Evolutionary conservation across 2,329 filamentous ascomycete genomes (phyloP).

Genomic region (Sarocladium brachiariae): DNA sequence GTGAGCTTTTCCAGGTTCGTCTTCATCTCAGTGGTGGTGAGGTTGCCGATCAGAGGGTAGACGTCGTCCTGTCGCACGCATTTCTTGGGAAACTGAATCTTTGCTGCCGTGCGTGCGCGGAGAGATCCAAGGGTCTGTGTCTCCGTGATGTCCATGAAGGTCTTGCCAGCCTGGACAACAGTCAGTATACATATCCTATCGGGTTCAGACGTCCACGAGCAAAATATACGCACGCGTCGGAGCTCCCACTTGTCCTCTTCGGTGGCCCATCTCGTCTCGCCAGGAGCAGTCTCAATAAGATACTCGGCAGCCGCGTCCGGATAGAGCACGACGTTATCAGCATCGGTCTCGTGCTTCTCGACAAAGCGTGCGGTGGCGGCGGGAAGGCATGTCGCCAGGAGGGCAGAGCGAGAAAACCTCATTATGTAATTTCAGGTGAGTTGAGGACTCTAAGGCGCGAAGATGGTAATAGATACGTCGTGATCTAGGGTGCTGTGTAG

Average conservation of each 20-base stretch:
- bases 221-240: constrained; percentile 65
- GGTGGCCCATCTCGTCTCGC: constrained; percentile 77
- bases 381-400: constrained; percentile 49
- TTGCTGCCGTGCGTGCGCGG: constrained; percentile 22
- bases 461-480: constrained; percentile 3
- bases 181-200: neutral
- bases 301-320: constrained; percentile 39
- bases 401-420: constrained; percentile 46
- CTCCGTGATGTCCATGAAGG: constrained; percentile 93
- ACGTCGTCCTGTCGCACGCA: constrained; percentile 60
- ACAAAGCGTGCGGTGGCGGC: constrained; percentile 50
- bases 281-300: constrained; percentile 79
- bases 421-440: too few relatives aligned
- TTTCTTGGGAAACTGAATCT: constrained; percentile 59
- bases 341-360: constrained; percentile 37
- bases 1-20: constrained; percentile 72
- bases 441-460: too few relatives aligned
- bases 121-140: constrained; percentile 51
- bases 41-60: constrained; percentile 55
- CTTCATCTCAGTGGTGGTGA: constrained; percentile 71
- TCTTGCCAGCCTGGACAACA: constrained; percentile 63
- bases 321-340: constrained; percentile 41
- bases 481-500: neutral
- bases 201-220: neutral
- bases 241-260: constrained; percentile 95